Conservation (phyloP, 306 rosid species). For the Macrotyloma uniflorum region DNA sequence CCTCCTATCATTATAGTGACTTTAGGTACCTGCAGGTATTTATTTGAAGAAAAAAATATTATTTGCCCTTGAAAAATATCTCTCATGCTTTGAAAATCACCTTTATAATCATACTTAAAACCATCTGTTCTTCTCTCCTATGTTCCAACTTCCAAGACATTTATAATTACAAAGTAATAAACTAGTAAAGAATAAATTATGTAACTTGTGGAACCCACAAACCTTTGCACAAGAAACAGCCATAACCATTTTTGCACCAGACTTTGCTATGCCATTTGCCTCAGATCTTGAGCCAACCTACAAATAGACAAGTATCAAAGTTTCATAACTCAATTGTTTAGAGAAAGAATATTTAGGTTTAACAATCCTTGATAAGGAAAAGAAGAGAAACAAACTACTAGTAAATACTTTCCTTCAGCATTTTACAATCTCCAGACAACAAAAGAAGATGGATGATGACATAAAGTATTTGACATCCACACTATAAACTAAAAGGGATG, state of each 20-base stretch:
- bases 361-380: background rate
- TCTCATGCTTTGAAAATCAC: slow-evolving; percentile 8
- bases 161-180: background rate
- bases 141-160: background rate
- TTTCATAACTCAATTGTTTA: slow-evolving; percentile 17
- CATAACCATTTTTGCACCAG: slow-evolving; percentile 99
- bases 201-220: slow-evolving; percentile 20
- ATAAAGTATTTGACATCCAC: slow-evolving; percentile 29
- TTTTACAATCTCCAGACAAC: slow-evolving; percentile 14
- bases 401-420: slow-evolving; percentile 18
- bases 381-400: background rate
- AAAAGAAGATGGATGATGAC: slow-evolving; percentile 9
- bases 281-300: slow-evolving; percentile 97
- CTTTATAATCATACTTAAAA: background rate
- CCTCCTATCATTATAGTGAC: slow-evolving; percentile 90
- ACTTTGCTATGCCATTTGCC: slow-evolving; percentile 93
- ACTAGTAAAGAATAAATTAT: background rate
- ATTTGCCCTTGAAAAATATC: background rate
- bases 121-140: slow-evolving; percentile 6
- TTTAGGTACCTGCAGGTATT: slow-evolving; percentile 78
- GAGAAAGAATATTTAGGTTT: slow-evolving; percentile 27
- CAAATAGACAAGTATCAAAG: slow-evolving; percentile 24
- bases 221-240: slow-evolving; percentile 99
- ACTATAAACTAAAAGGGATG: slow-evolving; percentile 10
- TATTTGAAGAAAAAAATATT: slow-evolving; percentile 22